A percentile compares a stretch with the other conserved stretches of the same genome.
Conservation (phyloP, 2,329 filamentous ascomycete species). For the Alternaria arbusti region DNA sequence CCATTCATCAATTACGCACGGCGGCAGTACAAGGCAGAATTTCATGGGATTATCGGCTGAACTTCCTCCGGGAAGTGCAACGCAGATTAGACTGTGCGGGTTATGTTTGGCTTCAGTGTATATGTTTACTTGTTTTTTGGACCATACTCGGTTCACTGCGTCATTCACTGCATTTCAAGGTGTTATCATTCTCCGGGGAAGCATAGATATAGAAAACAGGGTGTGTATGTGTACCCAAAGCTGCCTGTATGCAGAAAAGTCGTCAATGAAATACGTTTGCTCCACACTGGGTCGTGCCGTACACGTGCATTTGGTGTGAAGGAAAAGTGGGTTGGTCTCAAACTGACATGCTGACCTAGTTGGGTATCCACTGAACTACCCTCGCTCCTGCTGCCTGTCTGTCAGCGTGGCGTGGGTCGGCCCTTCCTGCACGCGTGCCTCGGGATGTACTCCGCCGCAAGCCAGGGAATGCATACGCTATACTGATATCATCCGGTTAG, state of each 20-base stretch:
- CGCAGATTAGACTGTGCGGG: constrained; percentile 32
- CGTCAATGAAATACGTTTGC: constrained; percentile 3
- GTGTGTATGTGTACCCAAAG: not conserved
- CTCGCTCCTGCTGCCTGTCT: not conserved
- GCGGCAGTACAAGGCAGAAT: constrained; percentile 16
- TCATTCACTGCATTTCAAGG: constrained; percentile 3
- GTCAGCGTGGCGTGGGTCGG: not conserved
- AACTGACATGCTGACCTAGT: not conserved
- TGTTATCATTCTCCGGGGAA: not conserved
- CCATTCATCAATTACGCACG: constrained; percentile 9
- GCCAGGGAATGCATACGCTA: not conserved
- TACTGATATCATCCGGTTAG: not conserved
- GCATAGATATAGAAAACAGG: not conserved
- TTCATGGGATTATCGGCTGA: constrained; percentile 27
- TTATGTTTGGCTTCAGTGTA: constrained; percentile 22
- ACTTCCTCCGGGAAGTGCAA: constrained; percentile 12
- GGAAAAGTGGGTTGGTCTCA: not conserved
- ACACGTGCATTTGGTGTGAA: not conserved
- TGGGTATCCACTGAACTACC: not conserved
- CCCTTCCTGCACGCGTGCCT: not conserved
- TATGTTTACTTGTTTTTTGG: constrained; percentile 14
- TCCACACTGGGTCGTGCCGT: not conserved
- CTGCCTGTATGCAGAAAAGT: not conserved
- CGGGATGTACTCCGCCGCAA: not conserved
- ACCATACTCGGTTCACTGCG: not conserved